These are phyloP conservation scores for Larix kaempferi DNA, from an alignment of 75 land plant species.

Conservation along the genomic window DNA sequence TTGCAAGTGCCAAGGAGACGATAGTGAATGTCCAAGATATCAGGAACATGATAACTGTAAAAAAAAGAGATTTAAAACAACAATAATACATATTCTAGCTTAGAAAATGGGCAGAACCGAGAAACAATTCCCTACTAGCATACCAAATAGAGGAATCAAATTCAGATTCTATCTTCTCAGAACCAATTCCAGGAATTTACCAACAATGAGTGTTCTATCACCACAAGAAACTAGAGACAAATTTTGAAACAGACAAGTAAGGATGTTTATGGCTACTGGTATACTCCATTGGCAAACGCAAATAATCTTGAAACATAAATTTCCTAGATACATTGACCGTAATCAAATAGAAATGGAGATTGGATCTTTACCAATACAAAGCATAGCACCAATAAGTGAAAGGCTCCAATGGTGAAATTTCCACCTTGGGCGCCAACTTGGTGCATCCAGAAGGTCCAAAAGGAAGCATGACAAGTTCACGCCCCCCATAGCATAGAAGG, in stretches of 20 bases:
- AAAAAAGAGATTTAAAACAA: slow-evolving; percentile 3
- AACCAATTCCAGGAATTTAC: not conserved
- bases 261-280: not conserved
- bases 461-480: slow-evolving; percentile 97
- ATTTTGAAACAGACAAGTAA: not conserved
- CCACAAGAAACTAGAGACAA: not conserved
- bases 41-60: slow-evolving; percentile 98
- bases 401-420: slow-evolving; percentile 99
- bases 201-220: not conserved
- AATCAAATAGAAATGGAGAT: slow-evolving; percentile 3
- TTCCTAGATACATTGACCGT: not conserved
- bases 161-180: not conserved
- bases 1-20: slow-evolving; percentile 88
- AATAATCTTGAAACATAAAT: not conserved
- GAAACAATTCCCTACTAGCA: slow-evolving; percentile 3
- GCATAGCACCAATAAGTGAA: slow-evolving; percentile 85
- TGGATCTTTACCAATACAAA: slow-evolving; percentile 69
- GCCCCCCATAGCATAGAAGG: slow-evolving; percentile 94
- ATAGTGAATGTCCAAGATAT: slow-evolving; percentile 97
- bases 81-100: not conserved
- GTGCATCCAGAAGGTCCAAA: slow-evolving; percentile 97
- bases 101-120: not conserved
- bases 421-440: slow-evolving; percentile 99
- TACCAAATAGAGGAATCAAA: not conserved
- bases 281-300: not conserved